Percentiles rank a stretch among this genome's conserved stretches.
These are phyloP conservation scores for Actinidia arguta DNA, from an alignment of 179 eudicot genomes.

Conservation along the genomic window DNA sequence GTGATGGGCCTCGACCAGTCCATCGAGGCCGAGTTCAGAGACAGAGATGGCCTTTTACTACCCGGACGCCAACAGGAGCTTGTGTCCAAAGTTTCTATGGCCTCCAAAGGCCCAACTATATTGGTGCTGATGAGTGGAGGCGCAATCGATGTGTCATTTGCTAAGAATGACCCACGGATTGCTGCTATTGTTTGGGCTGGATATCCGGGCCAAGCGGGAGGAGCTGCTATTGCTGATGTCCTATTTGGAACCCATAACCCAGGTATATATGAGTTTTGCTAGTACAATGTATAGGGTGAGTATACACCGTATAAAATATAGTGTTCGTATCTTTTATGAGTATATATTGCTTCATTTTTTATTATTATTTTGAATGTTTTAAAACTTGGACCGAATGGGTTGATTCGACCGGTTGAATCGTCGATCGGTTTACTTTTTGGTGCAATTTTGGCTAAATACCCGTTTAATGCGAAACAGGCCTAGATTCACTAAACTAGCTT, in stretches of 20 bases:
- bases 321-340: no score
- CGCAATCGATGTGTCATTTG: slow-evolving; percentile 66
- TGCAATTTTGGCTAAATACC: no score
- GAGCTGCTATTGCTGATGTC: slow-evolving; percentile 71
- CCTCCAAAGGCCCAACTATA: slow-evolving; percentile 60
- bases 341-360: no score
- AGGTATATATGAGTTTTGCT: slow-evolving; percentile 31
- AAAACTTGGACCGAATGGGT: no score
- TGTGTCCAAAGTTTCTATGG: slow-evolving; percentile 54
- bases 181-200: slow-evolving; percentile 73
- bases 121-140: slow-evolving; percentile 81
- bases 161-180: slow-evolving; percentile 57
- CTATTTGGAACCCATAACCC: slow-evolving; percentile 66
- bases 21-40: slow-evolving; percentile 73
- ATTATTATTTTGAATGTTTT: no score
- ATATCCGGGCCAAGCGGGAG: slow-evolving; percentile 86
- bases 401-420: no score
- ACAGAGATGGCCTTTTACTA: slow-evolving; percentile 57
- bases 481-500: no score
- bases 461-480: no score
- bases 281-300: no score
- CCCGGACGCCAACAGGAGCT: slow-evolving; percentile 76
- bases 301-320: no score
- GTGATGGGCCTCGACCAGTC: slow-evolving; percentile 81
- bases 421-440: no score